Base-by-base conservation (phyloP, 73 alveolate species). In the Paramecium caudatum region DNA sequence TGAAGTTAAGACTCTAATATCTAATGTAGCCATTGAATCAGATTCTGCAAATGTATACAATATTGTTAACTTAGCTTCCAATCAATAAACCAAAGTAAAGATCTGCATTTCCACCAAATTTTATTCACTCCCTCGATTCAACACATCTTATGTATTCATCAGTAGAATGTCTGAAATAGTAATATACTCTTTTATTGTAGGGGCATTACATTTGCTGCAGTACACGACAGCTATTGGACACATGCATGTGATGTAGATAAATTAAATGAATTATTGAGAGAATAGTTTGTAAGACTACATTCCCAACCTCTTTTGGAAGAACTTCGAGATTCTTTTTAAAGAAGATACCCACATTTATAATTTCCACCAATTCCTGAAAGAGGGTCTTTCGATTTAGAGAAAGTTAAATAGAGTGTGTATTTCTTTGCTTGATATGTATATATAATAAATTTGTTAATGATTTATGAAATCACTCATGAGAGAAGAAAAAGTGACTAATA, bases 101-200 rank as follows among this genome's bases (percentile, higher is more conserved):
- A 65, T 78, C 97, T 37, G 99, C 98, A 17, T 95, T 96, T 92
- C 99, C 99, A 41, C 99, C 99, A 5, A 96, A 96, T 82, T 96
- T 46, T 37, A 95, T 96, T 46, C 99, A 96, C 82, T 94, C 98
- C 13, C 91, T 96, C 10, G 99, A 96, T 90, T 91, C 98, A 7
- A 96, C 99, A n/a, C 99, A 96, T 83, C 82, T 96, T 94, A 96
- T 96, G 99, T 91, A 91, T 47, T 95, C 99, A 9, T 98, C 99
- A 8, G 13, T 94, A 36, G 94, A 87, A 62, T 96, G 99, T 83
- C 32, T 49, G n/a, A 92, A 93, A 30, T 17, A 82, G 80, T 55
- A 55, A 27, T 27, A 27, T 1, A 55, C 30, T 2, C 9, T 27
- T 55, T 55, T 27, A 12, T 5, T 4, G 2, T 55, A 55, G 80